phyloP scores from a whole-genome alignment of 306 rosid genomes.

The Cajanus cajan region DNA sequence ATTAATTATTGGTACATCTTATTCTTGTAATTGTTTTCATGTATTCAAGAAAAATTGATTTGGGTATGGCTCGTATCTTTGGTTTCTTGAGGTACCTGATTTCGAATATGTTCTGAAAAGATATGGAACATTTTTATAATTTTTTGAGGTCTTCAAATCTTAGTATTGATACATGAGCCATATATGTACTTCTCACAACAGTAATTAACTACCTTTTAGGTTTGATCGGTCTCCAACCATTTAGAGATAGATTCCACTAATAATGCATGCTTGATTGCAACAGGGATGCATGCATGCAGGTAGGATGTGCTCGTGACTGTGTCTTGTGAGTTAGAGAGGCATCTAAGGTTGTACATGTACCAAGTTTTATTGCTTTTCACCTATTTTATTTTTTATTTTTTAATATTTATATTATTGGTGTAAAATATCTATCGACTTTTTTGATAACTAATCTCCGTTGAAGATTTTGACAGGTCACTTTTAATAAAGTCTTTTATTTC shows the following conservation, averaged over 20 bases:
- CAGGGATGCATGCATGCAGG: neutral
- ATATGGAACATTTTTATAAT: neutral
- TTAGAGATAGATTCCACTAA: neutral
- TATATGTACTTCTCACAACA: neutral
- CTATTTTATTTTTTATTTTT: no score
- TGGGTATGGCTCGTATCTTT: neutral
- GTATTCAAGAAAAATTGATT: neutral
- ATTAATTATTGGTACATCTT: neutral
- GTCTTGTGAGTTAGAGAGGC: constrained; percentile 1
- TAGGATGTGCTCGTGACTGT: neutral
- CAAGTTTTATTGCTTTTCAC: neutral
- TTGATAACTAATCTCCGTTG: no score
- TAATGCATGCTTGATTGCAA: constrained; percentile 17
- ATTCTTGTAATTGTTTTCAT: neutral
- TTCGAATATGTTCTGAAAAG: neutral
- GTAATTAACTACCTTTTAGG: neutral
- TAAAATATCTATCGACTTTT: no score
- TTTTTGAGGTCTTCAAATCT: neutral
- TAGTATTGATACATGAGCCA: neutral
- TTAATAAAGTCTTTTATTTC: no score
- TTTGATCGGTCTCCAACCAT: neutral
- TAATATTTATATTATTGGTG: no score
- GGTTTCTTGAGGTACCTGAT: neutral
- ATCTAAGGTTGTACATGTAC: neutral
- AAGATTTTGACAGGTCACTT: no score